Base-by-base conservation (phyloP, 2,329 filamentous ascomycete genomes). In the Pyrenophora tritici-repentis region DNA sequence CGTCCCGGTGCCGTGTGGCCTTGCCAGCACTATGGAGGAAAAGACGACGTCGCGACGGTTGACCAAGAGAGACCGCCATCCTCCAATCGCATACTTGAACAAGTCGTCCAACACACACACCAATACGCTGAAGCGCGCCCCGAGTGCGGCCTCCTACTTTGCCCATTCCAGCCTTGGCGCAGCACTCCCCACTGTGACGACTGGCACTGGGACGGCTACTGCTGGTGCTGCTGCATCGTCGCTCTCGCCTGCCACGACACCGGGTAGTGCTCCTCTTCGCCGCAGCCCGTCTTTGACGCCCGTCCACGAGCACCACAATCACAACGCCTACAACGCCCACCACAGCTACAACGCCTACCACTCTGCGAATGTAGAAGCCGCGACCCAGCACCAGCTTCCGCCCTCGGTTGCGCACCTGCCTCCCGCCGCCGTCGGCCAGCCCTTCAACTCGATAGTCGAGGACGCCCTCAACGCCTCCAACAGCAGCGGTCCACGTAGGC, bases 381-480 rank as follows among this genome's bases (percentile, higher is more conserved):
- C 35, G 31, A 22, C 47, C 26, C 31, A 42, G 33, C 26, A 36
- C 20, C 41, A 47, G 29, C 42, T 24, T n/a, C 56, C 50, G 42
- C 29, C 52, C 31, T 40, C 51, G 38, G 33, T 47, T 35, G 52
- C 47, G 18, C 42, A 52, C 42, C 46, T 62, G 16, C 53, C 51
- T 9, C 49, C 55, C 17, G 52, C 57, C 16, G 47, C 52, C 22
- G 56, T 58, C 12, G 76, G 75, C 48, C 61, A 66, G 53, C 67
- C 72, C 53, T 77, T 78, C 66, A 73, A 67, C 44, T 66, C 66
- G 48, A 61, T 75, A 53, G 63, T 72, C 58, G 62, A 68, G 60
- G 73, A 56, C 32, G 52, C 61, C 20, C 55, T 58, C 32, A 50
- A 54, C 43, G 46, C 50, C 55, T 53, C 61, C 38, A 46, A 54